Conservation (phyloP, 2,329 filamentous ascomycete species). For the Fusarium globosum region DNA sequence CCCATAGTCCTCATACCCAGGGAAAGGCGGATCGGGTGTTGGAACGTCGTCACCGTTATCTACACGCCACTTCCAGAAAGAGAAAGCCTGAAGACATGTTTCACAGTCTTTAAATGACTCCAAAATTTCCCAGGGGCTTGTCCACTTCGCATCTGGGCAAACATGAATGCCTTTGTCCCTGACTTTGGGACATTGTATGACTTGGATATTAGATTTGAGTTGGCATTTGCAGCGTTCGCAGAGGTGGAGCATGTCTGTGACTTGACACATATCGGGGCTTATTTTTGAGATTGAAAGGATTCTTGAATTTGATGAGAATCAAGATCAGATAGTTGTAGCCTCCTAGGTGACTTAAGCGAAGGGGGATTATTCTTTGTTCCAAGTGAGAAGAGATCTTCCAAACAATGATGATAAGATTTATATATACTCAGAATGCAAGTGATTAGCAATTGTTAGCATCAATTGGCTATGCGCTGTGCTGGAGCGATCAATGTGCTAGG, state of each 20-base stretch:
- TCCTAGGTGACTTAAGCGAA: too few species aligned
- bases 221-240: neutral
- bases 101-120: neutral
- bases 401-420: neutral
- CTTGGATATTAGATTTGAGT: neutral
- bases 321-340: neutral
- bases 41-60: neutral
- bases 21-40: neutral
- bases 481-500: rapidly evolving
- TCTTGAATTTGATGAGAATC: too few species aligned
- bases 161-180: neutral
- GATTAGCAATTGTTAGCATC: rapidly evolving
- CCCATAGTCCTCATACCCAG: neutral
- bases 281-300: neutral
- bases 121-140: neutral
- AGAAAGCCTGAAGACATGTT: neutral
- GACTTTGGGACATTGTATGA: neutral
- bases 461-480: rapidly evolving
- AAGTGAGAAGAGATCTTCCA: rapidly evolving
- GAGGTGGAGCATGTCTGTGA: neutral
- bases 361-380: rapidly evolving
- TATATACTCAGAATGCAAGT: too few species aligned
- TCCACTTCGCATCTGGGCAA: neutral
- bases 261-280: neutral
- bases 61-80: neutral